A percentile compares a stretch with the other conserved stretches of the same genome.
Conservation (phyloP, 192 early-diverging fungal species). For the Coemansia sp. region DNA sequence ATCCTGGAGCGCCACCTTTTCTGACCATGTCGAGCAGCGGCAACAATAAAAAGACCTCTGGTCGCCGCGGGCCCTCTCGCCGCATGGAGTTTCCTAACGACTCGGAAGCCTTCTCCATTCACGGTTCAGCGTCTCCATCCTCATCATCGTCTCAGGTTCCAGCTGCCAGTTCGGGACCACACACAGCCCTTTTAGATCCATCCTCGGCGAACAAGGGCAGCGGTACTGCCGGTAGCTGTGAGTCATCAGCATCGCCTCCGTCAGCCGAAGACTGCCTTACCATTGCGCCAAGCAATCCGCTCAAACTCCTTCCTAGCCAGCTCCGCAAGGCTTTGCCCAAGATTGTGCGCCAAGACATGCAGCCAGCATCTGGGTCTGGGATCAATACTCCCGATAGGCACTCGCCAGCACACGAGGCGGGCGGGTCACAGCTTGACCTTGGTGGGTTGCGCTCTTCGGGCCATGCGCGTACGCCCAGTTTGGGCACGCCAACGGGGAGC, state of each 20-base stretch:
- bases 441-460: conserved; percentile 29
- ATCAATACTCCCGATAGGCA: conserved; percentile 34
- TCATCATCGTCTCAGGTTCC: conserved; percentile 8
- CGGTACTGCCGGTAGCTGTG: background rate
- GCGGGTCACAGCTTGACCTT: conserved; percentile 32
- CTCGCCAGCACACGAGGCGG: conserved; percentile 2
- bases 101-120: conserved; percentile 43
- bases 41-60: conserved; percentile 35
- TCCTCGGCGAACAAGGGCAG: background rate
- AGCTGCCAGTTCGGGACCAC: background rate
- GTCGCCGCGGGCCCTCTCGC: conserved; percentile 13
- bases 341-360: conserved; percentile 41
- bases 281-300: conserved; percentile 39
- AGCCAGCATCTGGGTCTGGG: conserved; percentile 36
- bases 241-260: background rate
- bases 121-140: conserved; percentile 24
- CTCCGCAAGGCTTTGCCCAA: conserved; percentile 9
- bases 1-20: background rate
- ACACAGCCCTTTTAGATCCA: background rate
- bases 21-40: conserved; percentile 3
- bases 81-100: conserved; percentile 39
- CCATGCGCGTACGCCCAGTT: conserved; percentile 38
- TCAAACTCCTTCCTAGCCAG: conserved; percentile 23
- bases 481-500: conserved; percentile 32
- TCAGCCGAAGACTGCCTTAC: conserved; percentile 46